phyloP scores from a whole-genome alignment of 2,329 filamentous ascomycete genomes.

The Neofusicoccum cordaticola region DNA sequence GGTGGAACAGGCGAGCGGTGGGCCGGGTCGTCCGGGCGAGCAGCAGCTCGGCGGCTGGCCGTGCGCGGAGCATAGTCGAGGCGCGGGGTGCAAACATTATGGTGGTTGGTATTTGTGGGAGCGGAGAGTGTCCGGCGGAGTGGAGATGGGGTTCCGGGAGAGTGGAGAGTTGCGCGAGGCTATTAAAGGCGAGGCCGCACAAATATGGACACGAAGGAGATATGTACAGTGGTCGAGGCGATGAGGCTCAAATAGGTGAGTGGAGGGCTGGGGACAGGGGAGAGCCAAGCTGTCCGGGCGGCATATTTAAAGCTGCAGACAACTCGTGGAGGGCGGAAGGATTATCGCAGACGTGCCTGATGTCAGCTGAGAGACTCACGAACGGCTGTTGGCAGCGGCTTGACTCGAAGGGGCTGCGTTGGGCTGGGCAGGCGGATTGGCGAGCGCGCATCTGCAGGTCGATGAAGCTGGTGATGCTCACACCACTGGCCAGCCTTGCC shows the following conservation, averaged over 20 bases:
- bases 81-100: slow-evolving; percentile 4
- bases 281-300: background rate
- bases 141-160: background rate
- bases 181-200: background rate
- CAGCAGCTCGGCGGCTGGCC: background rate
- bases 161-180: background rate
- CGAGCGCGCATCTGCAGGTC: too few species aligned
- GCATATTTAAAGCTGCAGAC: background rate
- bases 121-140: background rate
- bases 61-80: slow-evolving; percentile 8
- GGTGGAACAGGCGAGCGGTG: background rate
- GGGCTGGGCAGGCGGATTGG: too few species aligned
- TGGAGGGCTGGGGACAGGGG: background rate
- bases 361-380: background rate
- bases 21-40: background rate
- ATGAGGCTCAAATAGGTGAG: background rate
- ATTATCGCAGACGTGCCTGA: background rate
- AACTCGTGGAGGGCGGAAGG: background rate
- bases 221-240: slow-evolving; percentile 1
- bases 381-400: background rate
- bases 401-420: background rate
- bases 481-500: background rate
- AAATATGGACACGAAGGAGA: slow-evolving; percentile 1
- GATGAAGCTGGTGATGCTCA: slow-evolving; percentile 14
- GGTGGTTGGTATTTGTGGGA: background rate